Conservation (phyloP, 768 basidiomycete genomes). For the Hygrocybe punicea region DNA sequence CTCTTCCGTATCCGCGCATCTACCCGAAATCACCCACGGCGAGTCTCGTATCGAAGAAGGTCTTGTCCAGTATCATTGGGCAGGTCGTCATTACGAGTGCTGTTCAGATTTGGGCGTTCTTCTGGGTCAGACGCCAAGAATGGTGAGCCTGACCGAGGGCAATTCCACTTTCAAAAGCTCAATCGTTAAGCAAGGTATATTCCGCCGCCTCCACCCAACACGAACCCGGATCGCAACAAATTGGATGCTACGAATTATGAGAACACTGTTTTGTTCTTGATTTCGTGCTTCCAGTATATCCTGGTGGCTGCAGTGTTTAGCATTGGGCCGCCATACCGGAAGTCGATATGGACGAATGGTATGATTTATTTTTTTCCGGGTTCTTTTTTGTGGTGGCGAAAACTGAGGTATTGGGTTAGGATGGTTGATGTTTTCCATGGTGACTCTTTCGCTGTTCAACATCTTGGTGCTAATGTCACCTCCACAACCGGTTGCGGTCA, state of each 20-base stretch:
- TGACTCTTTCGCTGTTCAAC: slow-evolving; percentile 67
- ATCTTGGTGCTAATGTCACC: slow-evolving; percentile 73
- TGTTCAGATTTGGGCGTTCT: slow-evolving; percentile 81
- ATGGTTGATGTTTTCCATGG: slow-evolving; percentile 77
- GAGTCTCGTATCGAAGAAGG: slow-evolving; percentile 92
- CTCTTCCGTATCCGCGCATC: slow-evolving; percentile 82
- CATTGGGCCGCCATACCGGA: slow-evolving; percentile 95
- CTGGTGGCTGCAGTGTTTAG: slow-evolving; percentile 96
- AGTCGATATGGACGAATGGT: slow-evolving; percentile 95
- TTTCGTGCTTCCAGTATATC: slow-evolving; percentile 99
- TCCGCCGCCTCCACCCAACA: slow-evolving; percentile 52
- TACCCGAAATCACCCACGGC: slow-evolving; percentile 91
- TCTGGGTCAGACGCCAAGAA: slow-evolving; percentile 80
- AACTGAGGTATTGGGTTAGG: slow-evolving; percentile 40
- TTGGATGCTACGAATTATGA: slow-evolving; percentile 86
- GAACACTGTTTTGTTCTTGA: slow-evolving; percentile 85
- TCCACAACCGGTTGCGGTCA: slow-evolving; percentile 49
- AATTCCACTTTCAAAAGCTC: not conserved
- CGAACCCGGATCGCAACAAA: slow-evolving; percentile 55
- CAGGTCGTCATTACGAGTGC: slow-evolving; percentile 84
- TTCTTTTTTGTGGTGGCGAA: not conserved
- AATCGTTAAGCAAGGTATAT: slow-evolving; percentile 57
- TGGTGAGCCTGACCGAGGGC: slow-evolving; percentile 54
- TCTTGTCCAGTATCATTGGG: slow-evolving; percentile 87
- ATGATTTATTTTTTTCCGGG: slow-evolving; percentile 22